A percentile compares a stretch with the other conserved stretches of the same genome.
These are phyloP conservation scores for Cicer pinnatifidum DNA, from an alignment of 306 rosid species.

Conservation along the genomic window DNA sequence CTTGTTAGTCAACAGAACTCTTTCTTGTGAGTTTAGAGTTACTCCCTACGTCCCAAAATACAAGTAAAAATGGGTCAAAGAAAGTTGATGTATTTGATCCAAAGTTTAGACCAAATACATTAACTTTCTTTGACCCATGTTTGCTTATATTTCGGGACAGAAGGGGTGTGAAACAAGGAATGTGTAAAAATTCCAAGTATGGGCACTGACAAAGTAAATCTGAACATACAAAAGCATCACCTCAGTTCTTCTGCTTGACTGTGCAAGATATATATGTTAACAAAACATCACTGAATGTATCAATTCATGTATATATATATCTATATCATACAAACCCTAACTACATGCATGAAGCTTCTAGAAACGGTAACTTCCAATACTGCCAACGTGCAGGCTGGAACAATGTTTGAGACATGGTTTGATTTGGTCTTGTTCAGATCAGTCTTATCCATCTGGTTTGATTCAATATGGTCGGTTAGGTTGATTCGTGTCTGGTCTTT, in stretches of 20 bases:
- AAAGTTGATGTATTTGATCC: too few species aligned
- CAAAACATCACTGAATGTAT: not conserved
- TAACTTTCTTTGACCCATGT: too few species aligned
- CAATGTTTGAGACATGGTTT: not conserved
- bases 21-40: too few species aligned
- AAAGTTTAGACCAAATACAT: too few species aligned
- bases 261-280: not conserved
- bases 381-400: not conserved
- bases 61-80: too few species aligned
- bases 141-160: too few species aligned
- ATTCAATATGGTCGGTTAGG: not conserved
- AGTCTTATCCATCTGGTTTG: not conserved
- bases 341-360: not conserved
- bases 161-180: too few species aligned
- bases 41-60: too few species aligned
- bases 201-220: too few species aligned
- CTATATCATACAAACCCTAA: too few species aligned
- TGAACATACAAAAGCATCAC: too few species aligned
- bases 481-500: not conserved
- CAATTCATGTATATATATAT: not conserved
- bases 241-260: not conserved
- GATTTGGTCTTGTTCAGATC: not conserved
- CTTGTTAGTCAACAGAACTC: not conserved
- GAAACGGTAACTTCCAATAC: not conserved
- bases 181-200: too few species aligned